Conservation (phyloP, 2,329 filamentous ascomycete genomes). For the Tolypocladium tropicale region DNA sequence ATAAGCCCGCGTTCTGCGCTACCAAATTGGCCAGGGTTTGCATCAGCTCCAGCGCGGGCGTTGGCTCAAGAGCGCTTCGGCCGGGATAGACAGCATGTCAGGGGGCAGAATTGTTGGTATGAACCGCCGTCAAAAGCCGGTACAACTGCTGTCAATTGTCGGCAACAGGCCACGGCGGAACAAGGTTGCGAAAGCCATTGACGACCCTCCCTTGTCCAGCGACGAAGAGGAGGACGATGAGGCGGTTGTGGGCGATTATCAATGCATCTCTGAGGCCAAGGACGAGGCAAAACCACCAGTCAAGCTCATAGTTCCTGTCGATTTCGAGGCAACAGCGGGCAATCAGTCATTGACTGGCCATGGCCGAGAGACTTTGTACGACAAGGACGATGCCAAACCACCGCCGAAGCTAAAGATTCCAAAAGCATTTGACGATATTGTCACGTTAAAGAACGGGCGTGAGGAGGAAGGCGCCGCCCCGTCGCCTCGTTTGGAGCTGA, state of each 20-base stretch:
- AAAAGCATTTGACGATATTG: not conserved
- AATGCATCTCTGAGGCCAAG: not conserved
- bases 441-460: no score
- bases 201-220: slow-evolving; percentile 16
- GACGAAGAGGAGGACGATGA: slow-evolving; percentile 14
- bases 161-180: slow-evolving; percentile 1
- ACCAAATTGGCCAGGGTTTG: not conserved
- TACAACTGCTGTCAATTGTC: slow-evolving; percentile 8
- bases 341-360: not conserved
- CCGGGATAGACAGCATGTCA: not conserved
- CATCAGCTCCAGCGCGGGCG: not conserved
- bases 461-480: no score
- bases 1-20: not conserved
- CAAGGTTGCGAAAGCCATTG: slow-evolving; percentile 7
- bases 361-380: not conserved
- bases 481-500: not conserved
- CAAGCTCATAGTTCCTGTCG: not conserved
- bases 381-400: not conserved
- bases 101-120: slow-evolving; percentile 10
- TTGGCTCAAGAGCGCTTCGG: not conserved
- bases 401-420: not conserved
- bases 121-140: slow-evolving; percentile 7
- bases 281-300: not conserved
- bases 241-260: not conserved
- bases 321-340: not conserved